Conservation (phyloP, 768 basidiomycete species). For the Asterophora parasitica region DNA sequence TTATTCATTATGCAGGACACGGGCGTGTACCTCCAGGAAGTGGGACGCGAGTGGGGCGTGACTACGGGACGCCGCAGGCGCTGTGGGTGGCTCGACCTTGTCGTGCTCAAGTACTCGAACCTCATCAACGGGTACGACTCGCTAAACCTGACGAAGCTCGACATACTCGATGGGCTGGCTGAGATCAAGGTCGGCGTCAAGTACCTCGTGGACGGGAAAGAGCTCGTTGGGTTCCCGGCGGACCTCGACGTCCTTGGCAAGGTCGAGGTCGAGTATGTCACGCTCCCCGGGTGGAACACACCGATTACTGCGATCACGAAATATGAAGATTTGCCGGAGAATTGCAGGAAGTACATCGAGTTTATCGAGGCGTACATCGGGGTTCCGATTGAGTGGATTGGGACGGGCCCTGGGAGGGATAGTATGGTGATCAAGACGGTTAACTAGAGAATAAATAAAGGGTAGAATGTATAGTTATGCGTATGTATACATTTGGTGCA, state of each 20-base stretch:
- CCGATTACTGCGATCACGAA: conserved; percentile 59
- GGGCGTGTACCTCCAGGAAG: conserved; percentile 87
- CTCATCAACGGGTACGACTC: conserved; percentile 94
- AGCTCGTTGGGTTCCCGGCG: conserved; percentile 85
- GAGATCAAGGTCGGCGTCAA: conserved; percentile 87
- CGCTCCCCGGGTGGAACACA: conserved; percentile 87
- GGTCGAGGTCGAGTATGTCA: conserved; percentile 84
- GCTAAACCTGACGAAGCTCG: conserved; percentile 95
- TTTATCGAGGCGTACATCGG: conserved; percentile 77
- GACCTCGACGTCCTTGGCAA: conserved; percentile 76
- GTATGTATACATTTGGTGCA: too few species aligned
- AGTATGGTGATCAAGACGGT: conserved; percentile 52
- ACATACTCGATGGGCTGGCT: conserved; percentile 77
- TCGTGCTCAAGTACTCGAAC: conserved; percentile 88
- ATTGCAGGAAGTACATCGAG: conserved; percentile 80
- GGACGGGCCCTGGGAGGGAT: conserved; percentile 84
- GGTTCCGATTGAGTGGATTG: conserved; percentile 86
- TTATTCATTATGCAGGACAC: conserved; percentile 46
- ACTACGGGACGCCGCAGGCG: conserved; percentile 92
- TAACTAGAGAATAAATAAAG: background rate
- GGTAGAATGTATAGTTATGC: too few species aligned
- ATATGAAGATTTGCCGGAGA: conserved; percentile 76
- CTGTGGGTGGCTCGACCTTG: conserved; percentile 97
- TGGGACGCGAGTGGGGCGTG: conserved; percentile 87
- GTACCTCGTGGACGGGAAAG: conserved; percentile 74